Evolutionary conservation across 2,329 filamentous ascomycete genomes (phyloP).

Genomic region (Paecilomyces niveus): DNA sequence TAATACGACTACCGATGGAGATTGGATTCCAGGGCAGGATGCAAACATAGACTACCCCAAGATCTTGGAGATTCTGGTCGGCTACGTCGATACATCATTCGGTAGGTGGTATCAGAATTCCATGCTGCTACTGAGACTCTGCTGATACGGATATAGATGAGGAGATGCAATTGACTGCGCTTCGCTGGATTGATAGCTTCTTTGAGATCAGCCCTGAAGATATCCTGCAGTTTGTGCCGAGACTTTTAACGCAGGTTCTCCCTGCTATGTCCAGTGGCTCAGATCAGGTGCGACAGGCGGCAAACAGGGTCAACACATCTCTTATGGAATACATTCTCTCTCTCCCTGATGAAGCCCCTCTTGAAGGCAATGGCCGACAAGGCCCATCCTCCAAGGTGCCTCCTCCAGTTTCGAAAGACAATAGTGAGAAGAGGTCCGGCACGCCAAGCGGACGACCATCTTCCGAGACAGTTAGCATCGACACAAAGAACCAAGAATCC

Average conservation of each 20-base stretch:
- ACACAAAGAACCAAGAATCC: conserved; percentile 23
- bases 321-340: conserved; percentile 93
- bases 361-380: conserved; percentile 30
- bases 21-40: conserved; percentile 96
- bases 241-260: conserved; percentile 82
- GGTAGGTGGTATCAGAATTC: conserved; percentile 40
- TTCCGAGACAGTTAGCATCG: conserved; percentile 19
- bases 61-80: conserved; percentile 85
- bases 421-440: conserved; percentile 35
- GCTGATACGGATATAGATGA: conserved; percentile 56
- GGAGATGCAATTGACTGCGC: conserved; percentile 80
- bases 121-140: conserved; percentile 18
- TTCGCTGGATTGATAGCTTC: conserved; percentile 94
- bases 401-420: conserved; percentile 30
- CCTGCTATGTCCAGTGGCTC: conserved; percentile 90
- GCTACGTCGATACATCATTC: conserved; percentile 74
- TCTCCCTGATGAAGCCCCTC: conserved; percentile 62
- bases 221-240: conserved; percentile 88
- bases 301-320: conserved; percentile 80
- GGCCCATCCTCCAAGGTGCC: conserved; percentile 34
- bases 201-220: conserved; percentile 97
- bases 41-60: conserved; percentile 88
- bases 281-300: conserved; percentile 80
- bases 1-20: conserved; percentile 64
- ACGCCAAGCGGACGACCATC: conserved; percentile 23